phyloP scores from a whole-genome alignment of 1,139 yeast genomes.

The Hyphopichia pseudoburtonii region DNA sequence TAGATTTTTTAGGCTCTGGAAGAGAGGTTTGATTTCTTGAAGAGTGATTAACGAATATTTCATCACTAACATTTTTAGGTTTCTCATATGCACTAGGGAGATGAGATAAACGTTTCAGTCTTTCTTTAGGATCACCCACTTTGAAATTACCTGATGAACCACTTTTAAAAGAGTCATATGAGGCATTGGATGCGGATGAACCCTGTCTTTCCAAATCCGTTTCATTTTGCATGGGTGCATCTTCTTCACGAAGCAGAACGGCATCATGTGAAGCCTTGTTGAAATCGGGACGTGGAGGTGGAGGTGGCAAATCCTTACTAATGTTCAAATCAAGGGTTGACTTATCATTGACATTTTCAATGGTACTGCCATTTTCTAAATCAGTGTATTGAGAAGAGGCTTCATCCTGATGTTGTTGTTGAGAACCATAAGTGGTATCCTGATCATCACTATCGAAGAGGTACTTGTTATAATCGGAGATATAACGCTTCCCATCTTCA shows the following conservation, averaged over 20 bases:
- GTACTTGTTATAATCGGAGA: slow-evolving; percentile 36
- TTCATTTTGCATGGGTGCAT: not conserved
- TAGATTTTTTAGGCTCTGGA: not conserved
- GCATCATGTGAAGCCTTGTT: not conserved
- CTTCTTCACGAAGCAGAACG: not conserved
- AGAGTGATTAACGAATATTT: not conserved
- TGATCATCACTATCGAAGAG: slow-evolving; percentile 29
- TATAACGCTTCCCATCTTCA: slow-evolving; percentile 13
- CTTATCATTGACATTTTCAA: not conserved
- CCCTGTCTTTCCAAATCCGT: slow-evolving; percentile 16
- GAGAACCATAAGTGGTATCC: too few species aligned
- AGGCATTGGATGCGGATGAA: slow-evolving; percentile 29
- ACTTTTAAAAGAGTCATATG: slow-evolving; percentile 40
- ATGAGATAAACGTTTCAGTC: not conserved
- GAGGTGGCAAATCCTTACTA: slow-evolving; percentile 2
- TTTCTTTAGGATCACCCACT: slow-evolving; percentile 24
- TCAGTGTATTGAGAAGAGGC: slow-evolving; percentile 1
- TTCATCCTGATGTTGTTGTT: not conserved
- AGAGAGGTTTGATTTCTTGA: not conserved
- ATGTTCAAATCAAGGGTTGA: not conserved
- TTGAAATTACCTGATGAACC: slow-evolving; percentile 36
- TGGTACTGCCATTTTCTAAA: not conserved
- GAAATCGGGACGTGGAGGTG: slow-evolving; percentile 1
- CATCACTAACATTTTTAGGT: slow-evolving; percentile 1
- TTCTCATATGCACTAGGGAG: not conserved